Base-by-base conservation (phyloP, 139 green algal species). In the Volvox africanus region DNA sequence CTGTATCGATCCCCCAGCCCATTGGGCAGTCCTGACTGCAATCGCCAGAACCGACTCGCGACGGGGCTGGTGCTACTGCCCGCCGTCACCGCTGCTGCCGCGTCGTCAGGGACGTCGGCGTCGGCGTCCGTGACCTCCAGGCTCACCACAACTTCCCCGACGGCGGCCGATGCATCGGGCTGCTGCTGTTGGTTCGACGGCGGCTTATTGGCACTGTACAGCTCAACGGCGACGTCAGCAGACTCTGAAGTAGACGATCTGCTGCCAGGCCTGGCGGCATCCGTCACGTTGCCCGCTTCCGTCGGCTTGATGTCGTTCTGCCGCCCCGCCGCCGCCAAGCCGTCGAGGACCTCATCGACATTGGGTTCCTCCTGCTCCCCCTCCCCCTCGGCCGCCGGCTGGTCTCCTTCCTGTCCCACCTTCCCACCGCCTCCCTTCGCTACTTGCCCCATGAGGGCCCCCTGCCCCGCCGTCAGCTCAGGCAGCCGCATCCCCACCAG, bases 381-480 rank as follows among this genome's bases (percentile, higher is more conserved):
- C 32, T 21, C 84, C 37, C 55, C 55, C 75, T 22, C 78, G 5
- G 30, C 71, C 62, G 65, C 61, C 84, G 65, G 44, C 44, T 55
- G 5, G 5, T 55, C 5, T 55, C 44, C 44, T 55, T 22, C 55
- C n/a, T 14, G 37, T 30, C n/a, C 28, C 24, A 18, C 61, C 0
- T 13, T 19, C 44, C 14, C 79, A 36, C 44, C 44, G 44, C 28
- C 21, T 50, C 24, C 79, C 79, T 26, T 21, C 79, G 44, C 35
- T 50, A 16, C 28, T 35, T 22, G 24, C 86, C n/a, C 65, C 65
- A 73, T 73, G 9, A 80, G 3, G 35, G 67, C 81, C 16, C 68
- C 81, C 1, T 92, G 89, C 26, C 93, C 91, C 32, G 85, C 93
- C 50, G 87, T 78, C 1, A 97, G 90, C 89, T 97, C 95, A 0